These are phyloP conservation scores for Letharia lupina DNA, from an alignment of 495 filamentous ascomycete species.

Conservation along the genomic window DNA sequence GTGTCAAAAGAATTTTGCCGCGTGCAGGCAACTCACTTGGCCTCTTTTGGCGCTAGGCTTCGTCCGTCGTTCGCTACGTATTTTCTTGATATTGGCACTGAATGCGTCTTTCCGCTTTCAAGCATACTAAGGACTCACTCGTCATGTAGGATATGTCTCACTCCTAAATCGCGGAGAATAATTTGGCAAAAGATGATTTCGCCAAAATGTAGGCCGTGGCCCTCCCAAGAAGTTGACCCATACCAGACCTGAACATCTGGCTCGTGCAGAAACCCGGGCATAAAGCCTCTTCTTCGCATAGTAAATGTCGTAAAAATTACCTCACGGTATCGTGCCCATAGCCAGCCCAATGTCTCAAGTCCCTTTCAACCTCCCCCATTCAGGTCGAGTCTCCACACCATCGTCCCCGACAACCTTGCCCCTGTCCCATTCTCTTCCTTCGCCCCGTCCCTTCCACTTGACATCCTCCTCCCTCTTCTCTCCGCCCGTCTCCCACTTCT, in stretches of 20 bases:
- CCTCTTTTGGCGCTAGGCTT: background rate
- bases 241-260: background rate
- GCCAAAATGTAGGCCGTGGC: background rate
- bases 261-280: background rate
- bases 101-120: background rate
- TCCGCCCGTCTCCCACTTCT: conserved; percentile 61
- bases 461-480: conserved; percentile 84
- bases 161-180: background rate
- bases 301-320: background rate
- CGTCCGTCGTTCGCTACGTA: background rate
- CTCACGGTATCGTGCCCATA: background rate
- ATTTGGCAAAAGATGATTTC: background rate
- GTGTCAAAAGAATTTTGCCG: background rate
- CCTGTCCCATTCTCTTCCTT: conserved; percentile 85
- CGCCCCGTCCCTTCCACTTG: conserved; percentile 74
- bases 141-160: background rate
- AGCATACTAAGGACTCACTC: background rate
- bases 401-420: conserved; percentile 69
- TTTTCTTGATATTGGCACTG: background rate
- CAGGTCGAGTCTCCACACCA: conserved; percentile 31
- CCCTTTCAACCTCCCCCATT: conserved; percentile 22
- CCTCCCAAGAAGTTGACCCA: background rate
- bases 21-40: background rate
- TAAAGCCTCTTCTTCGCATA: background rate
- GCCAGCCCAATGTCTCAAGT: background rate